A percentile compares a stretch with the other conserved stretches of the same genome.
Evolutionary conservation across 345 rosid species (phyloP).

Genomic region (Citrus maxima): DNA sequence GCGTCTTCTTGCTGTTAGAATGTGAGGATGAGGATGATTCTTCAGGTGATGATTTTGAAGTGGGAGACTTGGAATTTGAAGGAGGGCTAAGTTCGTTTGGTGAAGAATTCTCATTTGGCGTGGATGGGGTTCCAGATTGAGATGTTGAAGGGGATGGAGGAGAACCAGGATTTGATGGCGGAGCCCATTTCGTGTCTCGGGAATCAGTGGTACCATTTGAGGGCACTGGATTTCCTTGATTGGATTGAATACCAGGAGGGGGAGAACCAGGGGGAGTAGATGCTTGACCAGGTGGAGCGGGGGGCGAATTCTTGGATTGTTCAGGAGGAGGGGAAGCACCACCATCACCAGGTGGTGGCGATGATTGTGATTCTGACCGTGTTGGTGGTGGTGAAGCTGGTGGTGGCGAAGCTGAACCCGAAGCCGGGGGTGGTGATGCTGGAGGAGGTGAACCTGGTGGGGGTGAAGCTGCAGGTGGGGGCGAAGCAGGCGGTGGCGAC

Average conservation of each 20-base stretch:
- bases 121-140: conserved; percentile 22
- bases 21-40: not conserved
- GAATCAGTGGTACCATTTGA: not conserved
- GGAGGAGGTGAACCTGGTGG: conserved; percentile 21
- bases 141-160: conserved; percentile 28
- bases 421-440: conserved; percentile 14
- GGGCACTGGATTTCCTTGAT: conserved; percentile 16
- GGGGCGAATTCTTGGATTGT: conserved; percentile 11
- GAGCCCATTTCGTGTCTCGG: conserved; percentile 17
- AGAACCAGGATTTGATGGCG: conserved; percentile 28
- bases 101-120: conserved; percentile 14
- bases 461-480: conserved; percentile 16
- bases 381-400: conserved; percentile 15
- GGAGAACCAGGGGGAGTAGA: conserved; percentile 24
- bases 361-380: not conserved
- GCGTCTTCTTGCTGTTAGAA: not conserved
- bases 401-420: not conserved
- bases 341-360: not conserved
- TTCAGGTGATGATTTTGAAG: conserved; percentile 1
- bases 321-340: conserved; percentile 22
- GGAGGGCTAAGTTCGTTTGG: not conserved
- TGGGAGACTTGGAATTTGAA: conserved; percentile 10
- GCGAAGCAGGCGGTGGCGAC: conserved; percentile 23
- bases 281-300: conserved; percentile 15
- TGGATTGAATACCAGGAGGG: not conserved